A percentile compares a stretch with the other conserved stretches of the same genome.
These are phyloP conservation scores for Solanum hybrid DNA, from an alignment of 305 asterid genomes.

Conservation along the genomic window DNA sequence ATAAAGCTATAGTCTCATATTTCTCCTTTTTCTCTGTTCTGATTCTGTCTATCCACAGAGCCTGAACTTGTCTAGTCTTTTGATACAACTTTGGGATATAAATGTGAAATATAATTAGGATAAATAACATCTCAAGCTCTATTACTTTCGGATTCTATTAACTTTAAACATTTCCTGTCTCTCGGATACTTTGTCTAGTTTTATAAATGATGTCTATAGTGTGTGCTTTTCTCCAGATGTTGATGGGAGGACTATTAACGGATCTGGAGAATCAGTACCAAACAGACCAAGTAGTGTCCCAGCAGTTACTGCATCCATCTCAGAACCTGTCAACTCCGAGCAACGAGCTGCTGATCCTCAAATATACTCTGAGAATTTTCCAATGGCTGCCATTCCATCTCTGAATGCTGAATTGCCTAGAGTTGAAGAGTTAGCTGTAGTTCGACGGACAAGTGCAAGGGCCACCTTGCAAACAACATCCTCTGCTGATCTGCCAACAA, in stretches of 20 bases:
- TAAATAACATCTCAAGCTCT: neutral
- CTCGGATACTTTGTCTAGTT: conserved; percentile 14
- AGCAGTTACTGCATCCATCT: neutral
- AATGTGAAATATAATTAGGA: neutral
- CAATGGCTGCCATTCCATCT: neutral
- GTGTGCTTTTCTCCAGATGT: neutral
- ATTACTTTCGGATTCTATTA: neutral
- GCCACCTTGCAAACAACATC: neutral
- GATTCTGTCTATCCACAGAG: neutral
- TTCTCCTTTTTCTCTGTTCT: neutral
- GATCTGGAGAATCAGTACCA: neutral
- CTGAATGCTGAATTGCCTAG: neutral
- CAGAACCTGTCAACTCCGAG: neutral
- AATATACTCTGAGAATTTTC: neutral
- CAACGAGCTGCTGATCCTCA: neutral
- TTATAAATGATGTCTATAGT: conserved; percentile 10
- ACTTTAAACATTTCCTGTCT: neutral
- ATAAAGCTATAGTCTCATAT: neutral
- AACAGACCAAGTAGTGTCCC: neutral
- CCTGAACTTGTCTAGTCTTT: neutral
- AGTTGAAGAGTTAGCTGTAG: neutral
- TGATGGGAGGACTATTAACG: neutral
- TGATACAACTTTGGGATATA: neutral
- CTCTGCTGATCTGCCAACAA: neutral
- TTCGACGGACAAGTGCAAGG: neutral